These are phyloP conservation scores for Saccharomycopsis vini DNA, from an alignment of 805 yeast genomes.

Conservation along the genomic window DNA sequence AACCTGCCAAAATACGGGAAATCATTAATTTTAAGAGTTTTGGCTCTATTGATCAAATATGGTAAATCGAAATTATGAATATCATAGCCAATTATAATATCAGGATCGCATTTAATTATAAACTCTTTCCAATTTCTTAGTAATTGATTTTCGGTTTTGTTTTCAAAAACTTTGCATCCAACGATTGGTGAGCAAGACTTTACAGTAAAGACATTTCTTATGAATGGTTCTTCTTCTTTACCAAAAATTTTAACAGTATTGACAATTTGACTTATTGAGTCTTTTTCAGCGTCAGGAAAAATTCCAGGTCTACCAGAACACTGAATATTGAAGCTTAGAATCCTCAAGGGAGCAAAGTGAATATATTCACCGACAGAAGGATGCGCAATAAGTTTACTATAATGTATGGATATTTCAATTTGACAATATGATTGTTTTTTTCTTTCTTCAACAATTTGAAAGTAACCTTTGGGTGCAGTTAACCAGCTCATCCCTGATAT, in stretches of 20 bases:
- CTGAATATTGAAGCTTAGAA: slow-evolving; percentile 92
- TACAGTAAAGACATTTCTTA: slow-evolving; percentile 90
- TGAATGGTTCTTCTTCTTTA: slow-evolving; percentile 79
- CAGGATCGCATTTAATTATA: slow-evolving; percentile 80
- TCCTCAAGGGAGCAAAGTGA: slow-evolving; percentile 85
- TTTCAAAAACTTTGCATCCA: slow-evolving; percentile 81
- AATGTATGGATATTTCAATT: slow-evolving; percentile 67
- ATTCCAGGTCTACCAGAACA: slow-evolving; percentile 97
- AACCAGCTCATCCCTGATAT: slow-evolving; percentile 98
- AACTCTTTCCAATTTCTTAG: slow-evolving; percentile 80
- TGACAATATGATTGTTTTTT: slow-evolving; percentile 67
- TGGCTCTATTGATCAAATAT: slow-evolving; percentile 80
- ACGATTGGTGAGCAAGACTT: slow-evolving; percentile 87
- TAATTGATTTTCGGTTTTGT: slow-evolving; percentile 73
- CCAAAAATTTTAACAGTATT: slow-evolving; percentile 85
- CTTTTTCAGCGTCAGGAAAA: slow-evolving; percentile 90
- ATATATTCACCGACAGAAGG: slow-evolving; percentile 91
- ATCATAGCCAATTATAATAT: slow-evolving; percentile 93
- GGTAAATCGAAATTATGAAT: slow-evolving; percentile 94
- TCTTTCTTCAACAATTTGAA: slow-evolving; percentile 34
- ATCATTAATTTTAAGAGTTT: slow-evolving; percentile 47
- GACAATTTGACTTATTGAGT: slow-evolving; percentile 95
- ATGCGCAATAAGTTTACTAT: slow-evolving; percentile 63
- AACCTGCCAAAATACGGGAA: slow-evolving; percentile 89
- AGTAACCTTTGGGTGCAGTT: slow-evolving; percentile 71